Evolutionary conservation across 108 stramenopile genomes (phyloP).

Genomic region (Cyclotella sp.): DNA sequence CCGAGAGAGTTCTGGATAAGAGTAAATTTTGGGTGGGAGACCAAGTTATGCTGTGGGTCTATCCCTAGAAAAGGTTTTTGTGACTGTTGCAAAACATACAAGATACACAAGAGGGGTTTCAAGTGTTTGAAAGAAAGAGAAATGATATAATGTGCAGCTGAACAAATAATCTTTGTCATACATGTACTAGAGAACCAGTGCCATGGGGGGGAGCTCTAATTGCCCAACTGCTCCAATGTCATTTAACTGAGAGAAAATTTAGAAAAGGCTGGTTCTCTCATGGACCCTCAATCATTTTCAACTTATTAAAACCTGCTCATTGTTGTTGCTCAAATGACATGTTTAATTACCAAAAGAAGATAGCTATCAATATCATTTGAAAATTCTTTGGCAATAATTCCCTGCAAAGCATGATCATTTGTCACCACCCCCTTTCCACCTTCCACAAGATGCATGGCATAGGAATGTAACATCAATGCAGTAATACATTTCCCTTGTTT

Average conservation of each 20-base stretch:
- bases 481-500: constrained; percentile 2
- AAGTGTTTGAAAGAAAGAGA: too few relatives aligned
- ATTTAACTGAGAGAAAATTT: constrained; percentile 26
- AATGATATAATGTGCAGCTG: too few relatives aligned
- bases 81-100: neutral
- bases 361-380: constrained; percentile 17
- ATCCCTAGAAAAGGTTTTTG: constrained; percentile 16
- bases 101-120: neutral
- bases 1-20: too few relatives aligned
- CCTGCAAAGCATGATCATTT: constrained; percentile 17
- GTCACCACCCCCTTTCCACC: constrained; percentile 13
- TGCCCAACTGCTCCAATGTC: constrained; percentile 26
- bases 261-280: constrained; percentile 29
- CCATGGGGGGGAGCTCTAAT: constrained; percentile 2
- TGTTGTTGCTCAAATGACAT: too few relatives aligned
- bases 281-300: neutral
- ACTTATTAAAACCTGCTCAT: neutral
- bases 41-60: constrained; percentile 28
- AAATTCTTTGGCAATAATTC: constrained; percentile 15
- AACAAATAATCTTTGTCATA: neutral
- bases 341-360: too few relatives aligned
- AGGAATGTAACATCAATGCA: constrained; percentile 48
- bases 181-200: constrained; percentile 11
- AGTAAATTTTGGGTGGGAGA: constrained; percentile 34
- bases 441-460: constrained; percentile 31